A percentile compares a stretch with the other conserved stretches of the same genome.
These are phyloP conservation scores for Eutrema heterophyllum DNA, from an alignment of 345 rosid species.

Conservation along the genomic window DNA sequence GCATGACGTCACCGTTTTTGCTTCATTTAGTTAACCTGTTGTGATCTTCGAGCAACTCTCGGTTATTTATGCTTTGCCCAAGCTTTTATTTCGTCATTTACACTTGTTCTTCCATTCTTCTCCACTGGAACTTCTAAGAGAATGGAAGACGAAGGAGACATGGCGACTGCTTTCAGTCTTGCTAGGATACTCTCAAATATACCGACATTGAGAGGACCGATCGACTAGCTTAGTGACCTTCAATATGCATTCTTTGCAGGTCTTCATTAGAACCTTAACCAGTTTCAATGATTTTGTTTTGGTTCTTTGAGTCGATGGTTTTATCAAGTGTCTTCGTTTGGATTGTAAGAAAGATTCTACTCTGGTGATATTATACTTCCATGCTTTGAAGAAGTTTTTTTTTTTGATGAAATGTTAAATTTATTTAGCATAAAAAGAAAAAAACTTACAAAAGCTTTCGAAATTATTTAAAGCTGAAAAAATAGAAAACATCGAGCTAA, in stretches of 20 bases:
- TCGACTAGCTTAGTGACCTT: constrained; percentile 94
- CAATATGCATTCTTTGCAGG: constrained; percentile 98
- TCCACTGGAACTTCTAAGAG: constrained; percentile 98
- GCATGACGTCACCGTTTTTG: constrained; percentile 83
- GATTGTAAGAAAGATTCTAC: constrained; percentile 24
- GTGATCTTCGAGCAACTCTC: constrained; percentile 96
- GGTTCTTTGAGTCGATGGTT: neutral
- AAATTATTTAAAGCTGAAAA: no score
- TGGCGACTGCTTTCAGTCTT: constrained; percentile 93
- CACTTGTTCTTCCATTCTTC: constrained; percentile 91
- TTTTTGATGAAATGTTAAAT: no score
- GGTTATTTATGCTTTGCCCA: constrained; percentile 82
- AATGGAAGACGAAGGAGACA: constrained; percentile 99
- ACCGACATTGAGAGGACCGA: constrained; percentile 84
- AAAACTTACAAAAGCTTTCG: no score
- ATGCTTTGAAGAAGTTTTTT: no score
- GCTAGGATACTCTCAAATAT: constrained; percentile 89
- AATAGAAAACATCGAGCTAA: no score
- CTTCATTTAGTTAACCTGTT: constrained; percentile 84
- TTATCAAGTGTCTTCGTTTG: constrained; percentile 4
- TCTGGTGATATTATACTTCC: no score
- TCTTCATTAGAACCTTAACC: constrained; percentile 9
- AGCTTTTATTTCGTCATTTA: constrained; percentile 87
- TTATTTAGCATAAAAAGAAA: no score
- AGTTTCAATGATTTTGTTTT: neutral